These are phyloP conservation scores for Yamadazyma epiphylla DNA, from an alignment of 1,139 yeast genomes.

Conservation along the genomic window DNA sequence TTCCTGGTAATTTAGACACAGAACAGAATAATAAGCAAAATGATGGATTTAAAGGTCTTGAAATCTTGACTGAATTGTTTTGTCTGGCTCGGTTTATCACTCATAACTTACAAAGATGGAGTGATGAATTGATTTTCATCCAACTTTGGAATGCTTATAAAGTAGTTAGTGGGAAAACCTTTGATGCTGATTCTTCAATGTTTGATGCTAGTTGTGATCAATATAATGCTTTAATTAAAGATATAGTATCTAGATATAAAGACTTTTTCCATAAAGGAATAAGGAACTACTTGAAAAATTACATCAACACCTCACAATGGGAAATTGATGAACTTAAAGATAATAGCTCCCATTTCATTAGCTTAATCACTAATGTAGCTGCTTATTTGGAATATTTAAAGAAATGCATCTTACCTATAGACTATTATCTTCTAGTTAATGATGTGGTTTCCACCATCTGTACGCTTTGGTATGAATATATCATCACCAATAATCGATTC, in stretches of 20 bases:
- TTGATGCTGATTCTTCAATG: slow-evolving; percentile 36
- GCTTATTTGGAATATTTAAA: slow-evolving; percentile 33
- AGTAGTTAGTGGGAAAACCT: slow-evolving; percentile 14
- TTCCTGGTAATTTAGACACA: slow-evolving; percentile 30
- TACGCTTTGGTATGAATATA: slow-evolving; percentile 49
- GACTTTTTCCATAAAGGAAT: slow-evolving; percentile 50
- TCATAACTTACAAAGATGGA: slow-evolving; percentile 57
- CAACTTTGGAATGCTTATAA: slow-evolving; percentile 55
- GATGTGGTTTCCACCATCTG: slow-evolving; percentile 46
- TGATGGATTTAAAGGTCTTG: slow-evolving; percentile 38
- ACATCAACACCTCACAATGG: slow-evolving; percentile 44
- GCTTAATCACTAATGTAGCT: slow-evolving; percentile 31
- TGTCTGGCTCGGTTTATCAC: slow-evolving; percentile 57
- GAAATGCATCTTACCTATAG: slow-evolving; percentile 23
- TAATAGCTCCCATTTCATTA: slow-evolving; percentile 33
- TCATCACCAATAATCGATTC: slow-evolving; percentile 64
- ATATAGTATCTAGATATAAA: slow-evolving; percentile 37
- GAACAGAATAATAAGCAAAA: slow-evolving; percentile 8
- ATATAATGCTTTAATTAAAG: slow-evolving; percentile 38
- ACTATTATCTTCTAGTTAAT: slow-evolving; percentile 27
- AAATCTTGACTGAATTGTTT: slow-evolving; percentile 53
- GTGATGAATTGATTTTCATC: slow-evolving; percentile 59
- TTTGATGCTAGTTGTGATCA: slow-evolving; percentile 51
- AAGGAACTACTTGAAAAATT: slow-evolving; percentile 46
- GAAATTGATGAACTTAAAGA: slow-evolving; percentile 20